Evolutionary conservation across 768 basidiomycete genomes (phyloP).

Genomic region (Boletus rufocinnamomeus): DNA sequence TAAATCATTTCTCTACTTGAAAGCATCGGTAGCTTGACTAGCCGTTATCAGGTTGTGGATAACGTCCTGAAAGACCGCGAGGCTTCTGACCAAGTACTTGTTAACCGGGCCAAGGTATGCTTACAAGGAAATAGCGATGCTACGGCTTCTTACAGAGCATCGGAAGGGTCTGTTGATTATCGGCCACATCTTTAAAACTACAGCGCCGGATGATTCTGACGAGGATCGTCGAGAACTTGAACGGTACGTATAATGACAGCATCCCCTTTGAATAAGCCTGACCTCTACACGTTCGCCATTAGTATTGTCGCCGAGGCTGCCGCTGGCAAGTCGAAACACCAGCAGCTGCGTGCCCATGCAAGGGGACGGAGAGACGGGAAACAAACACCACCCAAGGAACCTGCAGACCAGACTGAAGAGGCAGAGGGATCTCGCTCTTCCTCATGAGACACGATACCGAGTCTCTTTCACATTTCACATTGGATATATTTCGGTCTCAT

Average conservation of each 20-base stretch:
- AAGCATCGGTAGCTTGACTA: constrained; percentile 7
- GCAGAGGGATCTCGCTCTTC: constrained; percentile 14
- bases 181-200: constrained; percentile 87
- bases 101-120: constrained; percentile 82
- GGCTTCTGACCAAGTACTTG: constrained; percentile 65
- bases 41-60: constrained; percentile 62
- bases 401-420: constrained; percentile 29
- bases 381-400: constrained; percentile 39
- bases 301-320: constrained; percentile 91
- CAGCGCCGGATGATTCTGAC: constrained; percentile 86
- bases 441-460: constrained; percentile 15
- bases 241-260: constrained; percentile 51
- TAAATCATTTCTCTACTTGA: constrained; percentile 15
- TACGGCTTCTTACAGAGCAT: constrained; percentile 2
- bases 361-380: constrained; percentile 38
- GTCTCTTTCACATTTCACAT: constrained; percentile 16
- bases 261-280: background rate
- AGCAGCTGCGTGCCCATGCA: constrained; percentile 33
- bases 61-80: constrained; percentile 81
- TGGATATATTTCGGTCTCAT: constrained; percentile 20
- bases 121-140: background rate
- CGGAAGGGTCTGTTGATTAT: constrained; percentile 79
- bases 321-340: constrained; percentile 65
- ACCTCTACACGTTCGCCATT: constrained; percentile 5
- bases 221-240: constrained; percentile 94